These are phyloP conservation scores for Colletotrichum tropicale DNA, from an alignment of 2,329 filamentous ascomycete species.

Conservation along the genomic window DNA sequence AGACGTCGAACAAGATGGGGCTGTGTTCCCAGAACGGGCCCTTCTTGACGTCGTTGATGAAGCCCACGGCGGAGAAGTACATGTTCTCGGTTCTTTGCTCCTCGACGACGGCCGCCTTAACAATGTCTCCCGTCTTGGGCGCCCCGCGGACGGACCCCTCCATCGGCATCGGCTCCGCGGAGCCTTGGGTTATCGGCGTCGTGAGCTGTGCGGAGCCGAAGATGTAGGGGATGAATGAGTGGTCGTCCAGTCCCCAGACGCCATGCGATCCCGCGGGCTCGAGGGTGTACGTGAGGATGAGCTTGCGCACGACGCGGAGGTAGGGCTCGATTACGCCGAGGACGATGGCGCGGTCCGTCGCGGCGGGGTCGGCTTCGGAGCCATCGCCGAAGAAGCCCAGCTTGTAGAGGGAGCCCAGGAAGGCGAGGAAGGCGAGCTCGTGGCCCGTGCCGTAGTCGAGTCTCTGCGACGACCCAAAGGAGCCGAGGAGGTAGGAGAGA, in stretches of 20 bases:
- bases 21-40: conserved; percentile 98
- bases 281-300: conserved; percentile 90
- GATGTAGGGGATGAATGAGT: conserved; percentile 92
- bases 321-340: conserved; percentile 86
- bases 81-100: conserved; percentile 72
- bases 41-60: conserved; percentile 96
- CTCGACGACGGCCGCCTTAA: conserved; percentile 67
- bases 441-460: conserved; percentile 97
- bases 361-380: conserved; percentile 33
- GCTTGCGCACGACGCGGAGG: conserved; percentile 75
- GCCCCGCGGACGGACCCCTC: conserved; percentile 79
- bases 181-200: conserved; percentile 69
- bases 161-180: conserved; percentile 67
- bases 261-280: conserved; percentile 96
- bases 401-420: conserved; percentile 90
- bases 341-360: conserved; percentile 80
- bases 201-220: conserved; percentile 92
- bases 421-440: conserved; percentile 93
- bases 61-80: conserved; percentile 95
- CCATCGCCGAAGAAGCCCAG: conserved; percentile 70
- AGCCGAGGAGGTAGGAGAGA: conserved; percentile 74
- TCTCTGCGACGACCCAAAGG: conserved; percentile 86
- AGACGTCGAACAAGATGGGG: conserved; percentile 89
- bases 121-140: conserved; percentile 74
- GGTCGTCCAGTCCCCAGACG: conserved; percentile 98